Evolutionary conservation across 805 yeast species (phyloP).

Genomic region (Candida sakaeoensis): DNA sequence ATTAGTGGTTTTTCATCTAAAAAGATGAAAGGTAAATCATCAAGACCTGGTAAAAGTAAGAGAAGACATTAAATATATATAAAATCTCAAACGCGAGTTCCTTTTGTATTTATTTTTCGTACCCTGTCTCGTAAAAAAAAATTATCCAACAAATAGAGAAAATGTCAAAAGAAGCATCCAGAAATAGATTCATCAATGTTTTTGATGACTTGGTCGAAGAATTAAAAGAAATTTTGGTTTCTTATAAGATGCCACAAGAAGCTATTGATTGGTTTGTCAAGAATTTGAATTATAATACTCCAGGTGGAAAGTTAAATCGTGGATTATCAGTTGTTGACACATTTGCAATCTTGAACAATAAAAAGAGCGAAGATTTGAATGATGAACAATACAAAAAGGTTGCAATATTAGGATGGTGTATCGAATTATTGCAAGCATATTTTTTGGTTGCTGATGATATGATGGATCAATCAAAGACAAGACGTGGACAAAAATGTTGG

Average conservation of each 20-base stretch:
- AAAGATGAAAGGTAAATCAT: constrained; percentile 51
- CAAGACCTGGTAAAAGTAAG: constrained; percentile 39
- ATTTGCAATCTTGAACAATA: constrained; percentile 69
- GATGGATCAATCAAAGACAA: constrained; percentile 94
- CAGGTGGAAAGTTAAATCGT: constrained; percentile 95
- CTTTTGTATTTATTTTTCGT: neutral
- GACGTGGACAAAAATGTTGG: constrained; percentile 99
- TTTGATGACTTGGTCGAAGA: constrained; percentile 81
- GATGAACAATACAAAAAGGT: constrained; percentile 75
- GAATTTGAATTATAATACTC: constrained; percentile 78
- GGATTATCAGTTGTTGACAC: constrained; percentile 96
- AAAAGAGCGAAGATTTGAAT: constrained; percentile 53
- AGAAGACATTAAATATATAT: constrained; percentile 16
- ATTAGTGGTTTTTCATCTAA: constrained; percentile 52
- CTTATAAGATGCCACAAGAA: constrained; percentile 78
- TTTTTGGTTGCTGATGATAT: constrained; percentile 97
- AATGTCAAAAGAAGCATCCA: constrained; percentile 36
- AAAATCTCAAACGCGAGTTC: neutral
- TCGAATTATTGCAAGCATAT: constrained; percentile 92
- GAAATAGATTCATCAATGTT: constrained; percentile 55
- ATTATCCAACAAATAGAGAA: neutral
- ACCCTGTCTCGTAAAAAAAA: constrained; percentile 4
- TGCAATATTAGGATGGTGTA: constrained; percentile 91
- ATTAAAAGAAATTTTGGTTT: constrained; percentile 53
- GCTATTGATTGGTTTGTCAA: constrained; percentile 83